Evolutionary conservation across 768 basidiomycete species (phyloP).

Genomic region (Tremella fuciformis): DNA sequence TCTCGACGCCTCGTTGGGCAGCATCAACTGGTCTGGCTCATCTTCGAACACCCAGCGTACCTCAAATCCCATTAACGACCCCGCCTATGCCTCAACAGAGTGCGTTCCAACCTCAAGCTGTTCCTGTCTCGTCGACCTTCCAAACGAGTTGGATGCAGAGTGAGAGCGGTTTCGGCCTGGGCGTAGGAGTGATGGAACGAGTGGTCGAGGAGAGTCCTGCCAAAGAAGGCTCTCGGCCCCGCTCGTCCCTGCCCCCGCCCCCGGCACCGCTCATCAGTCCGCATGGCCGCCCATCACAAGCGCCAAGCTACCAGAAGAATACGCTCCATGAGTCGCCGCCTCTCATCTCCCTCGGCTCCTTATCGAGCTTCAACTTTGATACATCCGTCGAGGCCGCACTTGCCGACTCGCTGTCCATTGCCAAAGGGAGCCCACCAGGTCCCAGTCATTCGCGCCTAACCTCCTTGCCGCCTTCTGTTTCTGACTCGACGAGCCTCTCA

Average conservation of each 20-base stretch:
- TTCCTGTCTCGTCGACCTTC: slow-evolving; percentile 18
- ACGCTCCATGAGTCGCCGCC: not conserved
- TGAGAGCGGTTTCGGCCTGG: slow-evolving; percentile 52
- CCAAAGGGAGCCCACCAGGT: slow-evolving; percentile 14
- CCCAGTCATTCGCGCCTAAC: not conserved
- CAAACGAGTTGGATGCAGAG: slow-evolving; percentile 38
- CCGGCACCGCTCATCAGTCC: not conserved
- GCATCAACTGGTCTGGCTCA: slow-evolving; percentile 40
- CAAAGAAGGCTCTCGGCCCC: slow-evolving; percentile 5
- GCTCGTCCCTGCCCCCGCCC: slow-evolving; percentile 5
- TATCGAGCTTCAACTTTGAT: slow-evolving; percentile 40
- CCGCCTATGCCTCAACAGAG: slow-evolving; percentile 32
- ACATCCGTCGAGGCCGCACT: slow-evolving; percentile 38
- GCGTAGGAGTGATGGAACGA: slow-evolving; percentile 43
- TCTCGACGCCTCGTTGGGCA: slow-evolving; percentile 91
- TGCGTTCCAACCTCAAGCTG: slow-evolving; percentile 16
- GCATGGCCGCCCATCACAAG: no score
- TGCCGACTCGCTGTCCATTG: slow-evolving; percentile 32
- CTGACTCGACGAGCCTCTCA: slow-evolving; percentile 2
- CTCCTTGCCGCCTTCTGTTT: slow-evolving; percentile 8
- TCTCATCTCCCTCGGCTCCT: slow-evolving; percentile 10
- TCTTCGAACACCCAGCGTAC: slow-evolving; percentile 41
- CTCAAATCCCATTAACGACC: slow-evolving; percentile 52
- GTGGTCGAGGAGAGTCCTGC: slow-evolving; percentile 56
- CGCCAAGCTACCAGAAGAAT: not conserved